Conservation (phyloP, 2,329 filamentous ascomycete species). For the Cytospora piceicola region DNA sequence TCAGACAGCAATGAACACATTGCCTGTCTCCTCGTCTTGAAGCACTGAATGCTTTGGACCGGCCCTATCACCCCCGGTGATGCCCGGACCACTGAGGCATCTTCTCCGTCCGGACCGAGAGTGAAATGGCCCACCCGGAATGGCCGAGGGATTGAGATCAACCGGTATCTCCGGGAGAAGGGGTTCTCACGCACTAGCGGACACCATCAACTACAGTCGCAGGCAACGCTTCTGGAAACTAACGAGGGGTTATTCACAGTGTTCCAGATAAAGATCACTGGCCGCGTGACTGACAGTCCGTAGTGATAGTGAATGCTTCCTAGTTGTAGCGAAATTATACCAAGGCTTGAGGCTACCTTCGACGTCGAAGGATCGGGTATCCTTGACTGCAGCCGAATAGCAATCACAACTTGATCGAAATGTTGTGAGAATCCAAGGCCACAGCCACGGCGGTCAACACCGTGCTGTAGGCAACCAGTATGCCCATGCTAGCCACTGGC, state of each 20-base stretch:
- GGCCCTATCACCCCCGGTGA: background rate
- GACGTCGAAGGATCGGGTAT: background rate
- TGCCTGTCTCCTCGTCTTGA: background rate
- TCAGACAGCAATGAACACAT: too few species aligned
- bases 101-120: conserved; percentile 16
- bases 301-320: background rate
- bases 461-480: conserved; percentile 74
- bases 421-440: conserved; percentile 63
- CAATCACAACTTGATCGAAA: conserved; percentile 72
- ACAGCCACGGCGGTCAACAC: conserved; percentile 70
- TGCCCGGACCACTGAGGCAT: conserved; percentile 16
- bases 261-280: conserved; percentile 9
- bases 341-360: background rate
- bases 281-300: conserved; percentile 10
- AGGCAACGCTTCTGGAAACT: conserved; percentile 13
- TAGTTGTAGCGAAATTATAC: background rate
- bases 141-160: conserved; percentile 20
- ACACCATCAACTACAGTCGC: conserved; percentile 2
- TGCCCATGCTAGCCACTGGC: conserved; percentile 67
- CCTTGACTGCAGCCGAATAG: background rate
- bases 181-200: conserved; percentile 19
- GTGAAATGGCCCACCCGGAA: conserved; percentile 20
- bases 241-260: conserved; percentile 6
- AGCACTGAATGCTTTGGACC: background rate
- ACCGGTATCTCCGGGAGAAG: conserved; percentile 20